Base-by-base conservation (phyloP, 352 stramenopile species). In the Phytophthora niederhauseri region DNA sequence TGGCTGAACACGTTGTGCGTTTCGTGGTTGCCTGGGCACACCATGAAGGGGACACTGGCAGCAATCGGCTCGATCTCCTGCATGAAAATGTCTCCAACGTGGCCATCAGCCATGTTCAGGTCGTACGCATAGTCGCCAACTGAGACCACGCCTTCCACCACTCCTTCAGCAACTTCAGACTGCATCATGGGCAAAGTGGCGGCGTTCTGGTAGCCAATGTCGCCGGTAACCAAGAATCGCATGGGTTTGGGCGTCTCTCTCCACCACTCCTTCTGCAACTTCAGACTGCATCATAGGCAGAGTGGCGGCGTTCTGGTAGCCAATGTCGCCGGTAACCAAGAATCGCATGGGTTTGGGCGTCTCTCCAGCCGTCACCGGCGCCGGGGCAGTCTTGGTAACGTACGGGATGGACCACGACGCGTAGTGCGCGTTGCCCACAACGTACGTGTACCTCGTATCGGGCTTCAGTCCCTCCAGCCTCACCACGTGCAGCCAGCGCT, bases 101-200 rank as follows among this genome's bases (percentile, higher is more conserved):
- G 77, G 3, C 91, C 91, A 22, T 95, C 70, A 5, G 86, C 80
- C 28, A 92, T 76, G 62, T 97, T 78, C 61, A 97, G 74, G 53
- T 97, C 89, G 70, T 97, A 97, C 6, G 91, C 91, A 68, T 97
- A 97, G 73, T 97, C 91, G 62, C 90, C 90, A 71, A 96, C 88
- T 4, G 91, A 95, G 15, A 97, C 76, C 5, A 97, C 78, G 2
- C 80, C 87, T 57, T 97, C 91, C 24, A 96, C 84, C 11, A 69
- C 61, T 15, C 84, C 88, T 41, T 93, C 75, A 0, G 85, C 88
- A 8, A 96, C 89, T 24, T 95, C 83, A 12, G 87, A 94, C 67
- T 95, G 87, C 83, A 95, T 95, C 84, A 94, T 94, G 9, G 88
- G 85, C 41, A 97, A 76, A n/a, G 89, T 95, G 34, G 84, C 85